A percentile compares a stretch with the other conserved stretches of the same genome.
These are phyloP conservation scores for Coniella lustricola DNA, from an alignment of 2,329 filamentous ascomycete species.

Conservation along the genomic window DNA sequence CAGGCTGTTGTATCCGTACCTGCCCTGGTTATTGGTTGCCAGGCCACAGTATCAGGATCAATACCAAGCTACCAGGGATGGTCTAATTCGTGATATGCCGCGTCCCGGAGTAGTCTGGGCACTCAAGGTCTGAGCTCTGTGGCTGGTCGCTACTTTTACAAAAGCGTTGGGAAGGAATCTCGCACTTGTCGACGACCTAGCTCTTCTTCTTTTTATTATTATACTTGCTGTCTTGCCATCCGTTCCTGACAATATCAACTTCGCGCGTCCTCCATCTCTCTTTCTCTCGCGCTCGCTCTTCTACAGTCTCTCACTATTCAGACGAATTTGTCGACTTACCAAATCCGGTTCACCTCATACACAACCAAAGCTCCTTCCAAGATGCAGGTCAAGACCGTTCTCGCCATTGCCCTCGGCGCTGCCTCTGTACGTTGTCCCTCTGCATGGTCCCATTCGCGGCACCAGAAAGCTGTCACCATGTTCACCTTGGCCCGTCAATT, in stretches of 20 bases:
- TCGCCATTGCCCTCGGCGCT: constrained; percentile 5
- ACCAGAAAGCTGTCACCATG: not conserved
- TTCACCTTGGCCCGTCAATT: not conserved
- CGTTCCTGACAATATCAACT: not conserved
- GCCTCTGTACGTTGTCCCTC: not conserved
- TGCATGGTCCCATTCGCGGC: not conserved
- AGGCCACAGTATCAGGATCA: too few species aligned
- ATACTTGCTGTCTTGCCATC: not conserved
- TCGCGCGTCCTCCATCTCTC: not conserved
- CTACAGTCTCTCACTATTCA: not conserved
- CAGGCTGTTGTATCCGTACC: too few species aligned
- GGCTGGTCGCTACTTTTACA: not conserved
- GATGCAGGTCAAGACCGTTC: constrained; percentile 13
- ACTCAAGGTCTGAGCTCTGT: too few species aligned
- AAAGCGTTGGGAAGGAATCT: not conserved
- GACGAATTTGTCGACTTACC: not conserved
- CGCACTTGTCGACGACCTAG: not conserved
- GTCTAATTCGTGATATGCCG: constrained; percentile 1
- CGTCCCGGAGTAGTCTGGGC: not conserved
- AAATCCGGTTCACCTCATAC: not conserved
- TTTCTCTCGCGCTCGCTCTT: not conserved
- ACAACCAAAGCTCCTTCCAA: not conserved
- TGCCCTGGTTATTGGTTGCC: too few species aligned
- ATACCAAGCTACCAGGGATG: too few species aligned
- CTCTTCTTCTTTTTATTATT: not conserved